A percentile compares a stretch with the other conserved stretches of the same genome.
Conservation (phyloP, 2,329 filamentous ascomycete species). For the Penicillium verrucosum region DNA sequence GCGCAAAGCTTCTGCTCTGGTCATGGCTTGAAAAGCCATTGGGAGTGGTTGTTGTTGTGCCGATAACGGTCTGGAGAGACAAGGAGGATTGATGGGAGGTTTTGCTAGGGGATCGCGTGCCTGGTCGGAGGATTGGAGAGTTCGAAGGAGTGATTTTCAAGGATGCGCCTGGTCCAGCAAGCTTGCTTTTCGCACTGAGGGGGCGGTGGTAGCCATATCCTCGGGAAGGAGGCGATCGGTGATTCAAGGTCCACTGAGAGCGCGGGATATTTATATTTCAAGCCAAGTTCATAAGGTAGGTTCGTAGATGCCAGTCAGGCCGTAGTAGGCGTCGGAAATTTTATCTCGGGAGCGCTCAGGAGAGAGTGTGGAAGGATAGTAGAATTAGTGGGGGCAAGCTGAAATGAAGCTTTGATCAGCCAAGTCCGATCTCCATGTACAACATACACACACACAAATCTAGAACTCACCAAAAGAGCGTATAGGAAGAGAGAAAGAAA, state of each 20-base stretch:
- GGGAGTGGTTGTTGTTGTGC: constrained; percentile 79
- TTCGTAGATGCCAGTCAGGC: not conserved
- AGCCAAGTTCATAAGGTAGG: constrained; percentile 26
- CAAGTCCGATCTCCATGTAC: not conserved
- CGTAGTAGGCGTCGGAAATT: not conserved
- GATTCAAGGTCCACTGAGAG: constrained; percentile 28
- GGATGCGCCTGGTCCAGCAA: constrained; percentile 32
- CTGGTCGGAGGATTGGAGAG: constrained; percentile 65
- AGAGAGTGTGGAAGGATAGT: constrained; percentile 2
- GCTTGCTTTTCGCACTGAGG: constrained; percentile 36
- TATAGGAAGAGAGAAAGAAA: constrained; percentile 5
- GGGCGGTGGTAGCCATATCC: constrained; percentile 39
- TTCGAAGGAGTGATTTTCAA: constrained; percentile 72
- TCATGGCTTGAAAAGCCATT: constrained; percentile 82
- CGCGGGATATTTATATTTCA: constrained; percentile 28
- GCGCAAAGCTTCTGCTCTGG: constrained; percentile 70
- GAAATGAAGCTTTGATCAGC: constrained; percentile 9
- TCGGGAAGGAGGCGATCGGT: constrained; percentile 22
- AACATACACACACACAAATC: not conserved
- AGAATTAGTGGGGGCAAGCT: constrained; percentile 10
- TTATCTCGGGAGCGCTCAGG: not conserved
- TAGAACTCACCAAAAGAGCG: constrained; percentile 3
- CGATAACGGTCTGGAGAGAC: constrained; percentile 78
- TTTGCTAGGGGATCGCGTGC: constrained; percentile 61
- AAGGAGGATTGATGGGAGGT: constrained; percentile 51